Evolutionary conservation across 106 monocot species (phyloP).

Genomic region (Allium cepa): DNA sequence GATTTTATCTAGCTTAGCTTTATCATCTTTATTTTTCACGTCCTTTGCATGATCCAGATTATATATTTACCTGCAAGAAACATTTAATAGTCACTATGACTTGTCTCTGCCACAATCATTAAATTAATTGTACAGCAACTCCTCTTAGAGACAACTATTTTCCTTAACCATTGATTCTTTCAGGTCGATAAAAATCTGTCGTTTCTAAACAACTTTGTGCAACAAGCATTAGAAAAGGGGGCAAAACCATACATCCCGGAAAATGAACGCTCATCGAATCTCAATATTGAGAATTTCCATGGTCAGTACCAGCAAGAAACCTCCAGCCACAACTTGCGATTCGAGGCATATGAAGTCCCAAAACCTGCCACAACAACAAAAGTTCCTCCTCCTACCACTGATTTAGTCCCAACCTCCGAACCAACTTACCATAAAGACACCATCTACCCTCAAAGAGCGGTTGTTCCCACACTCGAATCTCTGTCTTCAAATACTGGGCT

Average conservation of each 20-base stretch:
- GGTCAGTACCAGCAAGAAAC: conserved; percentile 54
- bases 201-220: conserved; percentile 61
- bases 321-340: conserved; percentile 54
- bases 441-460: conserved; percentile 9
- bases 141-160: background rate
- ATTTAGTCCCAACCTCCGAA: conserved; percentile 43
- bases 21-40: background rate
- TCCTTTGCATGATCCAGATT: background rate
- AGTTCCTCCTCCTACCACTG: conserved; percentile 22
- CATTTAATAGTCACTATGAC: background rate
- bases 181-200: conserved; percentile 82
- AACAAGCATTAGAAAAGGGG: conserved; percentile 72
- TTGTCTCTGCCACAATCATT: background rate
- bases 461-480: conserved; percentile 14
- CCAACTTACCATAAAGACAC: conserved; percentile 38
- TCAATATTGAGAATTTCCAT: conserved; percentile 26
- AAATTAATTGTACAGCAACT: no score
- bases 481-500: conserved; percentile 39
- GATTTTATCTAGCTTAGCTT: background rate
- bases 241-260: conserved; percentile 78
- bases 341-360: conserved; percentile 94
- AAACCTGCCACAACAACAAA: conserved; percentile 35
- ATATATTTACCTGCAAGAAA: background rate
- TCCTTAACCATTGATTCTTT: background rate
- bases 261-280: conserved; percentile 49